These are phyloP conservation scores for Marchantia paleacea DNA, from an alignment of 225 moss, liverwort and hornwort genomes.

Conservation along the genomic window DNA sequence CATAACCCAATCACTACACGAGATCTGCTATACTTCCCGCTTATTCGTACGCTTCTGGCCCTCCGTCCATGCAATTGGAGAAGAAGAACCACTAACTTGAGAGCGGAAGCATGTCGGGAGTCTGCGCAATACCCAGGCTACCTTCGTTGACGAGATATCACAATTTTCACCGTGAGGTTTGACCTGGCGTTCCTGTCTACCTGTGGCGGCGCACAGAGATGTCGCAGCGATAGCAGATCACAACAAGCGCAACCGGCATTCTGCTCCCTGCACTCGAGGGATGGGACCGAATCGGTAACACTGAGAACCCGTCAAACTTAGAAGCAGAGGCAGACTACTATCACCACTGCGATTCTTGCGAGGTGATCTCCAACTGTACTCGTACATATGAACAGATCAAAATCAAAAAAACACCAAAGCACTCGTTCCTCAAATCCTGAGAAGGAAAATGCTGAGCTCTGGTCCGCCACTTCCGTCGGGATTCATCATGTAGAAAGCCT, in stretches of 20 bases:
- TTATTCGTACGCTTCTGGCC: neutral
- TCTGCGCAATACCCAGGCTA: neutral
- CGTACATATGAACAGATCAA: constrained; percentile 7
- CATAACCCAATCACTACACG: neutral
- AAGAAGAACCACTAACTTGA: neutral
- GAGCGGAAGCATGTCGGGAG: neutral
- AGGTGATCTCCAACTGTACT: neutral
- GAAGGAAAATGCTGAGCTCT: constrained; percentile 88
- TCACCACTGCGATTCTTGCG: constrained; percentile 2
- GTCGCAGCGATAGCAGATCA: neutral
- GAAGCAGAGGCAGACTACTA: neutral
- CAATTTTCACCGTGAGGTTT: neutral
- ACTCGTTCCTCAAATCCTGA: constrained; percentile 44
- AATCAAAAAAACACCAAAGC: neutral
- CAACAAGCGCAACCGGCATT: neutral
- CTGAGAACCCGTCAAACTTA: neutral
- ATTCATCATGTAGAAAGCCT: constrained; percentile 91
- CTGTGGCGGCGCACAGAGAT: neutral
- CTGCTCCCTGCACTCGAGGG: too few relatives aligned
- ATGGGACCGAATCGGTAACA: neutral
- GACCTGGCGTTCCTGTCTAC: neutral
- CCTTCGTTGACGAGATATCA: neutral
- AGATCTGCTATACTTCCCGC: neutral
- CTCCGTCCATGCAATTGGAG: neutral
- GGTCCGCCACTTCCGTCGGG: constrained; percentile 85